Percentiles rank a stretch among this genome's conserved stretches.
These are phyloP conservation scores for Podospora conica DNA, from an alignment of 495 filamentous ascomycete species.

Conservation along the genomic window DNA sequence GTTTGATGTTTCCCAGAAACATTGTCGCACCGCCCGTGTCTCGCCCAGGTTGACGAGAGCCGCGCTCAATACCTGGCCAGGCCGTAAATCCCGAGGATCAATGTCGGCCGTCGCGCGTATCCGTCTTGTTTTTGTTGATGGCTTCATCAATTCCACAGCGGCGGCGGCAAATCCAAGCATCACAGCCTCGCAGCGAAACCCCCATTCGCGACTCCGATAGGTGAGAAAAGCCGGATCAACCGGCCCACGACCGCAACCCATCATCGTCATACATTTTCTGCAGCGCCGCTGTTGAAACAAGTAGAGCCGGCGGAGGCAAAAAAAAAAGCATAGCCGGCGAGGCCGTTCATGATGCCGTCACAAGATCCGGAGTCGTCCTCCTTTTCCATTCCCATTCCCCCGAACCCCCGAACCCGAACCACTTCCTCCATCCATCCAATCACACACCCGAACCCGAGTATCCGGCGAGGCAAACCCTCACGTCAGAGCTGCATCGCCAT, in stretches of 20 bases:
- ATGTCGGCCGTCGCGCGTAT: not conserved
- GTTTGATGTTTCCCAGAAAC: conserved; percentile 5
- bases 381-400: not conserved
- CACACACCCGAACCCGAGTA: not conserved
- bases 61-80: not conserved
- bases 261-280: not conserved
- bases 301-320: not conserved
- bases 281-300: not conserved
- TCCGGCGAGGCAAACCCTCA: conserved; percentile 2
- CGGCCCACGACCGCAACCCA: not conserved
- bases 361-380: not conserved
- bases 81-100: not conserved
- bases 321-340: not conserved
- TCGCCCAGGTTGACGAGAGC: not conserved
- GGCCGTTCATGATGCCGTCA: not conserved
- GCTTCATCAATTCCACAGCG: not conserved
- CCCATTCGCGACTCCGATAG: not conserved
- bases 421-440: not conserved
- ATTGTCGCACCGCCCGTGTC: not conserved
- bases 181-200: not conserved
- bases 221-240: not conserved
- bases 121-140: not conserved
- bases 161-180: not conserved
- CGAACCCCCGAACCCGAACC: not conserved
- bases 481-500: conserved; percentile 10